Conservation (phyloP, 768 basidiomycete species). For the Kwoniella sp. region DNA sequence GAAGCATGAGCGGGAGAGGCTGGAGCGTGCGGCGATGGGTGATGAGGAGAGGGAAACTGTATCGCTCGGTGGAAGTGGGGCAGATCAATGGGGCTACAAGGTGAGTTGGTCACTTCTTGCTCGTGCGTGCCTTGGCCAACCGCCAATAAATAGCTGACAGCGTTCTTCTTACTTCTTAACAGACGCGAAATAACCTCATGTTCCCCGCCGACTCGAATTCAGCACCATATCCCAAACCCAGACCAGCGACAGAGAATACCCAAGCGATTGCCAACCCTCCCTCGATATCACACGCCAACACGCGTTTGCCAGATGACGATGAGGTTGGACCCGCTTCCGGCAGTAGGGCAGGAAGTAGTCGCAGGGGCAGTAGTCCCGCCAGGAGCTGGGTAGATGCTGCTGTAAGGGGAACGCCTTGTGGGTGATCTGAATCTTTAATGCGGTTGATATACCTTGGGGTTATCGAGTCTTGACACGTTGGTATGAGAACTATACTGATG, state of each 20-base stretch:
- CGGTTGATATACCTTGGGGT: too few relatives aligned
- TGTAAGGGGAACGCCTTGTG: conserved; percentile 88
- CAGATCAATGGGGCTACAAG: conserved; percentile 52
- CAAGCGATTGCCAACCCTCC: conserved; percentile 25
- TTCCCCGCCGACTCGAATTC: conserved; percentile 89
- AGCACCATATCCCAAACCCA: conserved; percentile 65
- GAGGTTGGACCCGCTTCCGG: conserved; percentile 52
- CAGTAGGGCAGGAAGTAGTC: conserved; percentile 22
- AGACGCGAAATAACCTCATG: conserved; percentile 95
- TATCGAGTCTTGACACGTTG: too few relatives aligned
- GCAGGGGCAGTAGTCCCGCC: conserved; percentile 74
- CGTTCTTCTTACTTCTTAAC: conserved; percentile 11
- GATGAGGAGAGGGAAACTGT: conserved; percentile 33
- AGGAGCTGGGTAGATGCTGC: conserved; percentile 88
- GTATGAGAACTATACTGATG: not conserved
- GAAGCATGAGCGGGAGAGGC: conserved; percentile 16
- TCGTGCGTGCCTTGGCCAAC: not conserved
- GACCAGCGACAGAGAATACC: conserved; percentile 7
- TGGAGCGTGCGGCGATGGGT: conserved; percentile 45
- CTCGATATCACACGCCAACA: conserved; percentile 75
- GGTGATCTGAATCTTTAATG: conserved; percentile 55
- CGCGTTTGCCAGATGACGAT: conserved; percentile 68
- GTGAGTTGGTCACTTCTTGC: conserved; percentile 31
- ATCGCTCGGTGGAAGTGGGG: conserved; percentile 39
- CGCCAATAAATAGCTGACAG: conserved; percentile 11